These are phyloP conservation scores for Gossypium raimondii DNA, from an alignment of 345 rosid species.

Conservation along the genomic window DNA sequence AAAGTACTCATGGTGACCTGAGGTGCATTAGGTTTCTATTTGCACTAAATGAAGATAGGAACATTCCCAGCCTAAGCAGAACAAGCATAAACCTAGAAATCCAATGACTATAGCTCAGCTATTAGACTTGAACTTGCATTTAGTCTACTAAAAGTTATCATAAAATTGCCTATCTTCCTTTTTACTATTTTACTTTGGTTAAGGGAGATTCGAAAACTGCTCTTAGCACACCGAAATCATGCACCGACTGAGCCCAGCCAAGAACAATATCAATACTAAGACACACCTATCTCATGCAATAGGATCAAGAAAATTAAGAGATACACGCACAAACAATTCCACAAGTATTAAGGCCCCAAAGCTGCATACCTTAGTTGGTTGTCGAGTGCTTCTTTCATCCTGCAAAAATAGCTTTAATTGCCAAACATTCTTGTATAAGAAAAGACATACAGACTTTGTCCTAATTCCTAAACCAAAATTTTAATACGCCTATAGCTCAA, in stretches of 20 bases:
- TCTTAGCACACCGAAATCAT: neutral
- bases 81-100: neutral
- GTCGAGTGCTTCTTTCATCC: conserved; percentile 30
- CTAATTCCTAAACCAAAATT: neutral
- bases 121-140: neutral
- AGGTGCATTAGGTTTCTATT: neutral
- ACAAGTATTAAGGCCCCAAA: neutral
- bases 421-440: neutral
- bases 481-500: neutral
- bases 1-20: neutral
- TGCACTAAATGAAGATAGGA: neutral
- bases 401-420: conserved; percentile 22
- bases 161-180: neutral
- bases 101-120: neutral
- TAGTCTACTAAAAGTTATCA: neutral
- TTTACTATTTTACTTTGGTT: neutral
- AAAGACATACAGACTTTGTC: neutral
- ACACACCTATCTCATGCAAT: neutral
- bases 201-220: neutral
- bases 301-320: conserved; percentile 6
- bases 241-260: neutral
- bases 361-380: conserved; percentile 41
- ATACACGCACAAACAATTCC: neutral
- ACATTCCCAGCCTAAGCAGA: neutral
- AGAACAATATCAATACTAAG: neutral